phyloP scores from a whole-genome alignment of 495 filamentous ascomycete species.

The Ascobolus immersus region DNA sequence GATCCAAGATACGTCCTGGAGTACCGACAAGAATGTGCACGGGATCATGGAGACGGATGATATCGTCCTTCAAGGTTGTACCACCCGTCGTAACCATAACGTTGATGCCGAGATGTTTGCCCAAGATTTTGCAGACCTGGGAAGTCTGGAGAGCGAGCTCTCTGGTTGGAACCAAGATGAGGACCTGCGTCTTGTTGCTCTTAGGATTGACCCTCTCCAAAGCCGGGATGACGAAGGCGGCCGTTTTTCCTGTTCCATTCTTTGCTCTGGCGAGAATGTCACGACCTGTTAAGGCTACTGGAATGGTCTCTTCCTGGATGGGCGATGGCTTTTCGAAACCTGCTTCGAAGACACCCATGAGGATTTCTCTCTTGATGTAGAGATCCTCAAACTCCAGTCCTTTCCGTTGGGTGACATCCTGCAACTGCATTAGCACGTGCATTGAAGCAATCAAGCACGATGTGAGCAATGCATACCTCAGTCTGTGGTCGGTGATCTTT shows the following conservation, averaged over 20 bases:
- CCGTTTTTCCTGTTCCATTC: conserved; percentile 96
- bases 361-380: conserved; percentile 67
- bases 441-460: neutral
- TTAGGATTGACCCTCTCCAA: conserved; percentile 90
- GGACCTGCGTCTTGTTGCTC: conserved; percentile 74
- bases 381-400: conserved; percentile 96
- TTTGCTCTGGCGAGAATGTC: conserved; percentile 93
- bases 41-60: conserved; percentile 74
- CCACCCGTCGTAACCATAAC: conserved; percentile 98
- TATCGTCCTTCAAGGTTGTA: conserved; percentile 83
- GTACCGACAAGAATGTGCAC: conserved; percentile 97
- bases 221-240: conserved; percentile 88
- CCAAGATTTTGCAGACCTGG: conserved; percentile 92
- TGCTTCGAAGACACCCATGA: conserved; percentile 98
- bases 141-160: conserved; percentile 97
- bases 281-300: conserved; percentile 77
- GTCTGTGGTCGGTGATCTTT: conserved; percentile 82
- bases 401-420: conserved; percentile 96
- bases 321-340: conserved; percentile 97
- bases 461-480: conserved; percentile 35
- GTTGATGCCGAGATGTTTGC: conserved; percentile 87
- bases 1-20: conserved; percentile 77
- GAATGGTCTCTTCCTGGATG: conserved; percentile 97
- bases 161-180: conserved; percentile 88
- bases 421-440: neutral